Percentiles rank a stretch among this genome's conserved stretches.
Conservation (phyloP, 176 grass and related monocot species). For the Aegilops bicornis region DNA sequence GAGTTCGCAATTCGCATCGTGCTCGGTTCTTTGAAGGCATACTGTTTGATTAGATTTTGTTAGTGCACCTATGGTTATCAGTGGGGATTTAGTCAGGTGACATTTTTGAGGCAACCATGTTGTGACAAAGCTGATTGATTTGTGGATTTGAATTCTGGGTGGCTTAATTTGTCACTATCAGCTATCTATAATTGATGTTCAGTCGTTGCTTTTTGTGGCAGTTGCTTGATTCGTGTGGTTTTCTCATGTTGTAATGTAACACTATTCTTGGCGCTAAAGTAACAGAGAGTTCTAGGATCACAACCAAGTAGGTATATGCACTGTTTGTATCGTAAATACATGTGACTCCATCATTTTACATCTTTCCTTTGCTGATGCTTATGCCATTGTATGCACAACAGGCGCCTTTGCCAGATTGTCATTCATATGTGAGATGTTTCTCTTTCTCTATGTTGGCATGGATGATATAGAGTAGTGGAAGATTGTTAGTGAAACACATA, state of each 20-base stretch:
- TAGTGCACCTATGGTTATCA: too few relatives aligned
- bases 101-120: too few relatives aligned
- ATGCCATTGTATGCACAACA: constrained; percentile 22
- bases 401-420: constrained; percentile 87
- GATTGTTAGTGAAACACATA: constrained; percentile 54
- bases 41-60: too few relatives aligned
- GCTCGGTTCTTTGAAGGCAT: too few relatives aligned
- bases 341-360: not conserved
- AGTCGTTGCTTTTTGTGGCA: constrained; percentile 34
- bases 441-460: constrained; percentile 94
- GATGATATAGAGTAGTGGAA: constrained; percentile 99
- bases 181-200: too few relatives aligned
- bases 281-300: constrained; percentile 80
- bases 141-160: too few relatives aligned
- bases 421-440: constrained; percentile 79
- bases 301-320: constrained; percentile 68
- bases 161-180: too few relatives aligned
- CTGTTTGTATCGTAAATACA: constrained; percentile 2
- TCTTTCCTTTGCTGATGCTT: constrained; percentile 16
- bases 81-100: too few relatives aligned
- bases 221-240: constrained; percentile 86
- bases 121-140: too few relatives aligned
- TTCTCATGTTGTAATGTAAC: not conserved
- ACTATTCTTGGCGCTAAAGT: too few relatives aligned
- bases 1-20: too few relatives aligned